phyloP scores from a whole-genome alignment of 2,329 filamentous ascomycete genomes.

The Penicillium italicum region DNA sequence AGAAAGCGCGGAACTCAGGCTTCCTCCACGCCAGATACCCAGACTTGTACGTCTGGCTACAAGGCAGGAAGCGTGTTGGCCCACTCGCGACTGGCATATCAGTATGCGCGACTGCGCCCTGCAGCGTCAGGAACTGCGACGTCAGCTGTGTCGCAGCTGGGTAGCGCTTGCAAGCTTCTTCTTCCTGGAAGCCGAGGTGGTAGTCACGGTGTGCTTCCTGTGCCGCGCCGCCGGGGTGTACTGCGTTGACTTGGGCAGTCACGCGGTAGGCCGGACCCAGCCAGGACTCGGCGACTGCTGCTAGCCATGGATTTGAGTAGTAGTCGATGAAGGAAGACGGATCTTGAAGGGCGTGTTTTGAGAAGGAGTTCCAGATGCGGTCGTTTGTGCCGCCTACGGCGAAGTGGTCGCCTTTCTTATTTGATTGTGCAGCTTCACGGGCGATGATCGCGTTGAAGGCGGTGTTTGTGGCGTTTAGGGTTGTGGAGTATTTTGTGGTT shows the following conservation, averaged over 20 bases:
- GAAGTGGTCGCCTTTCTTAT: constrained; percentile 58
- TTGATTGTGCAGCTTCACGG: constrained; percentile 37
- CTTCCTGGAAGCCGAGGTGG: constrained; percentile 60
- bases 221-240: constrained; percentile 55
- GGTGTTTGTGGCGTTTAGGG: constrained; percentile 48
- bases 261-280: constrained; percentile 59
- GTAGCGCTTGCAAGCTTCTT: constrained; percentile 45
- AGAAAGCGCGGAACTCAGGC: constrained; percentile 53
- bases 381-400: constrained; percentile 54
- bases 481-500: constrained; percentile 29
- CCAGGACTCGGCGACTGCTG: constrained; percentile 53
- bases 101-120: constrained; percentile 61
- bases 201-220: constrained; percentile 62
- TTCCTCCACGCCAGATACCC: constrained; percentile 59
- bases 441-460: constrained; percentile 51
- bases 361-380: constrained; percentile 65
- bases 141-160: constrained; percentile 54
- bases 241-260: constrained; percentile 62
- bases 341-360: constrained; percentile 55
- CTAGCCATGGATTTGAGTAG: constrained; percentile 59
- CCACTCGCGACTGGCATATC: constrained; percentile 58
- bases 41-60: constrained; percentile 55
- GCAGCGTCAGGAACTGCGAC: constrained; percentile 58
- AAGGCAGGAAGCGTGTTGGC: constrained; percentile 60
- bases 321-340: constrained; percentile 54